These are phyloP conservation scores for Aspergillus bertholletiae DNA, from an alignment of 495 filamentous ascomycete species.

Conservation along the genomic window DNA sequence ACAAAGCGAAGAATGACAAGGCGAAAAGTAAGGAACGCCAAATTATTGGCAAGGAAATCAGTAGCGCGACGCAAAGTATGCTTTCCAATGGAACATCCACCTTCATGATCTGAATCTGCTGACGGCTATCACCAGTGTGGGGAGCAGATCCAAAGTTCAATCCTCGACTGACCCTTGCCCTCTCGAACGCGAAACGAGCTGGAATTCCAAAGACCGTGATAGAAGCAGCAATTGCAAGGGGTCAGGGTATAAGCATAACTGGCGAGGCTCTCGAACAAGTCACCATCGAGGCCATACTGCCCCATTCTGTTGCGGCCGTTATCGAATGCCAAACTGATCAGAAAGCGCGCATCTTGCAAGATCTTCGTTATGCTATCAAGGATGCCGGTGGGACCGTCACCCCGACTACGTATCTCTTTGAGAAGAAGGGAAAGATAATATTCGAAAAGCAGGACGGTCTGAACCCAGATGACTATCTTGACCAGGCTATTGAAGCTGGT, in stretches of 20 bases:
- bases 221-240: slow-evolving; percentile 78
- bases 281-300: slow-evolving; percentile 79
- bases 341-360: slow-evolving; percentile 66
- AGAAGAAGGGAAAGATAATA: slow-evolving; percentile 66
- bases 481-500: slow-evolving; percentile 80
- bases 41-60: slow-evolving; percentile 49
- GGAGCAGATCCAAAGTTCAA: slow-evolving; percentile 73
- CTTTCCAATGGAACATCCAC: not conserved
- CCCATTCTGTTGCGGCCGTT: slow-evolving; percentile 72
- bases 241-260: slow-evolving; percentile 72
- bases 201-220: slow-evolving; percentile 81
- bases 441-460: slow-evolving; percentile 61
- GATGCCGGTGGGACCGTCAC: slow-evolving; percentile 62
- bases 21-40: slow-evolving; percentile 48
- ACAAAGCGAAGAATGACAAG: slow-evolving; percentile 79
- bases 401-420: slow-evolving; percentile 79
- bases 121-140: slow-evolving; percentile 33
- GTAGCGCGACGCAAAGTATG: slow-evolving; percentile 52
- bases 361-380: slow-evolving; percentile 66
- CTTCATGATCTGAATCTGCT: not conserved
- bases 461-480: slow-evolving; percentile 71
- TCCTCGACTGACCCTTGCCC: slow-evolving; percentile 63
- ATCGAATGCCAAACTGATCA: slow-evolving; percentile 83
- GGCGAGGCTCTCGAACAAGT: slow-evolving; percentile 72
- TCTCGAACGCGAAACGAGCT: slow-evolving; percentile 80